Evolutionary conservation across 2,329 filamentous ascomycete species (phyloP).

Genomic region (Metarhizium rileyi): DNA sequence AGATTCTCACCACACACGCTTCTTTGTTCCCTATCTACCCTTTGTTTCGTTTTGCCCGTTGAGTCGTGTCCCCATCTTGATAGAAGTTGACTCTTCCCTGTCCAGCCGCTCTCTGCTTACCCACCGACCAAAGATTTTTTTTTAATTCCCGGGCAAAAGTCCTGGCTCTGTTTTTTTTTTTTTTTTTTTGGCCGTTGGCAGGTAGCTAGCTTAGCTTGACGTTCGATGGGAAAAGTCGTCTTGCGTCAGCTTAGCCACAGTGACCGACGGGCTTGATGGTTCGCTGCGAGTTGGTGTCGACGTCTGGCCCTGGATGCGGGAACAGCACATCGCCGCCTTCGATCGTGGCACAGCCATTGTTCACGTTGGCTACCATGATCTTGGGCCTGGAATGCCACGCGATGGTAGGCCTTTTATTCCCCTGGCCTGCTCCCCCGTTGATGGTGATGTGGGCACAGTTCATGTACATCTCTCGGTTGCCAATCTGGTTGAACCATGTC

Average conservation of each 20-base stretch:
- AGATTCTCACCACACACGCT: no score
- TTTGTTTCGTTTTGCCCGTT: no score
- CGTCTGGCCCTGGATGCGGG: conserved; percentile 53
- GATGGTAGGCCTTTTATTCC: conserved; percentile 19
- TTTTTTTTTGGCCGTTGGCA: no score
- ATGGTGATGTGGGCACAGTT: conserved; percentile 68
- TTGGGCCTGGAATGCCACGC: conserved; percentile 48
- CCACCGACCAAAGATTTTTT: no score
- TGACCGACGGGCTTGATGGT: conserved; percentile 26
- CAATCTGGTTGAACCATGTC: conserved; percentile 68
- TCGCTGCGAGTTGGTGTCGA: conserved; percentile 28
- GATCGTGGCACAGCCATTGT: conserved; percentile 46
- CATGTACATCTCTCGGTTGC: conserved; percentile 82
- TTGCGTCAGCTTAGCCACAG: no score
- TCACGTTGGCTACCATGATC: conserved; percentile 64
- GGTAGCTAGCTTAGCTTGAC: no score
- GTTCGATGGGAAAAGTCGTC: no score
- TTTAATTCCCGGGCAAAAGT: background rate
- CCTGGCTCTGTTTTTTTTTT: no score
- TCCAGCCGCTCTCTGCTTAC: no score
- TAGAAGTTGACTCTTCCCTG: no score
- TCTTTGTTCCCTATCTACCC: background rate
- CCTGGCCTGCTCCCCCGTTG: conserved; percentile 20
- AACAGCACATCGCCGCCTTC: conserved; percentile 52
- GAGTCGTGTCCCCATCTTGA: no score